Base-by-base conservation (phyloP, 2,329 filamentous ascomycete genomes). In the Truncatella angustata region DNA sequence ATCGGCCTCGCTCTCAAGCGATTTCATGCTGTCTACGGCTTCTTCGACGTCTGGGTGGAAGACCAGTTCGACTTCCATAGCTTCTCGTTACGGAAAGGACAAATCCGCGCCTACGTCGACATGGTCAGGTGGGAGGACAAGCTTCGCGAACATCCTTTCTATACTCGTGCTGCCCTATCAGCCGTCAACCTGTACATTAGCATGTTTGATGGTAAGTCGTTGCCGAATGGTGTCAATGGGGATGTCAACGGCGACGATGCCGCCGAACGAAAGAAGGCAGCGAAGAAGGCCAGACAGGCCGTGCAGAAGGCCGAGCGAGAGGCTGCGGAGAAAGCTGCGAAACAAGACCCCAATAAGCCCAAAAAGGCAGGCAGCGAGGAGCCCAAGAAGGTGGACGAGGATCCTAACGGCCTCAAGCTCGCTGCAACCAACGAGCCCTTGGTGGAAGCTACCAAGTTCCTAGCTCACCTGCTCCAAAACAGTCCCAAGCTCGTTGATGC, bases 41-140 rank as follows among this genome's bases (percentile, higher is more conserved):
- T 99, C 59, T 99, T 99, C 64, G 93, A 97, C 59, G 85, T 91
- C 18, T 99, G 94, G 94, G 88, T 96, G 66, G 95, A 99, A 68
- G 94, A 99, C 63, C 94, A 99, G 66, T 97, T 97, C 63, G 94
- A 99, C 69, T 99, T 99, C 77, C 95, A 99, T 66, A 91, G 85
- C 68, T 99, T 99, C 72, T 97, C 91, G 18, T 77, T 99, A n/a
- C 81, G 94, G 18, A 99, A 97, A 71, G 95, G 95, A 12, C 93
- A 96, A 77, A 90, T 97, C 55, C 81, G 93, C 52, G 90, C 94
- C 1, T 99, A 99, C 66, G 78, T 99, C 36, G 92, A 97, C 62
- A 96, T 99, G 91, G 80, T 99, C 43, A 84, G 88, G 61, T 99
- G 94, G 95, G 93, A 97, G 68, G 92, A 99, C 66, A 84, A 86